Conservation (phyloP, 139 green algal genomes). For the Coelastrella sp. region DNA sequence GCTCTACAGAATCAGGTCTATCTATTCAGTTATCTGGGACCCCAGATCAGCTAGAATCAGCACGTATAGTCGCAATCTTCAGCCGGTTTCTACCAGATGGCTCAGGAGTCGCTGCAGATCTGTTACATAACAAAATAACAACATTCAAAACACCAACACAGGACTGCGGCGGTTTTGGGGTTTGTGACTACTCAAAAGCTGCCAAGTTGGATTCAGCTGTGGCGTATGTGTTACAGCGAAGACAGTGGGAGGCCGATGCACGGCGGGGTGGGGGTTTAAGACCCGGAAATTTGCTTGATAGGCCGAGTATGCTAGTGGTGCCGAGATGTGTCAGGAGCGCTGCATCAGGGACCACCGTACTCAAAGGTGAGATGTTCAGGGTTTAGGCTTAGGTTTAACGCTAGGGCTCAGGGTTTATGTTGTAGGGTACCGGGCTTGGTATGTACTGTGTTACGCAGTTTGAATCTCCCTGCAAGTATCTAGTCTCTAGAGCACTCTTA, state of each 20-base stretch:
- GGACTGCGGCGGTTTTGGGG: neutral
- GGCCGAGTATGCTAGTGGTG: conserved; percentile 29
- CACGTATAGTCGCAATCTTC: neutral
- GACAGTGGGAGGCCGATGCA: conserved; percentile 15
- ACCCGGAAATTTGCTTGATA: conserved; percentile 14
- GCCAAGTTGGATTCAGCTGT: conserved; percentile 33
- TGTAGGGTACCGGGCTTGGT: too few species aligned
- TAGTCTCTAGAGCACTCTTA: too few species aligned
- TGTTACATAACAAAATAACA: neutral
- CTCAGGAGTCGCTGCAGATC: neutral
- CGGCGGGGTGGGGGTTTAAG: neutral
- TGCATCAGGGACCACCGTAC: conserved; percentile 11
- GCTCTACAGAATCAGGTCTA: neutral
- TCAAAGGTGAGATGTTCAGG: neutral
- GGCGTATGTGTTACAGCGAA: conserved; percentile 30
- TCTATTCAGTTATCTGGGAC: neutral
- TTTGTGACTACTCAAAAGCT: neutral
- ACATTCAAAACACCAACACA: neutral
- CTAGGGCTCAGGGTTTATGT: too few species aligned
- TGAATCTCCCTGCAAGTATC: too few species aligned
- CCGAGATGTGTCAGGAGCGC: conserved; percentile 11
- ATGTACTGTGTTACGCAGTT: too few species aligned
- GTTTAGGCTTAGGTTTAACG: too few species aligned
- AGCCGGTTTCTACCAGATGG: conserved; percentile 15
- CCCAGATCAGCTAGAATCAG: neutral